Evolutionary conservation across 192 early-diverging fungal genomes (phyloP), one percentile per base, ranked within the genome.

Genomic region (Helicostylum pulchrum): DNA sequence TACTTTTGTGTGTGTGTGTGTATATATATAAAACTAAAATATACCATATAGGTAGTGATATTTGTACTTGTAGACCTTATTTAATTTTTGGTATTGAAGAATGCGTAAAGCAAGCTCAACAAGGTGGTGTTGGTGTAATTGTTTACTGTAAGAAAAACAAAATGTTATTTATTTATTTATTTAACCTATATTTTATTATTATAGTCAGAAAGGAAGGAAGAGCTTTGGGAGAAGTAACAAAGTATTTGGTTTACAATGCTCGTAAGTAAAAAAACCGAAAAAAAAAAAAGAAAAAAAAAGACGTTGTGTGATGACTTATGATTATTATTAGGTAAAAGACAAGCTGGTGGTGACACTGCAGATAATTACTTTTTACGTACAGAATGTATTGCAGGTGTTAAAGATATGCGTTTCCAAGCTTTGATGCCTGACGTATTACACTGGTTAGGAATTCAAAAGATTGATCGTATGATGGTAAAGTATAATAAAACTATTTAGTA

Each of bases 361-460:
- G 85, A 85, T 30, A 87, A 87, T 53, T 97, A 97, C 77, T 97
- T 97, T 71, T 70, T 87, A 61, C 83, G 93, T 44, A 97, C 90
- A 20, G 91, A 93, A 68, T 88, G 82, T 67, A 85, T 94, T 61
- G 93, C 93, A 21, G 92, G 93, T 45, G 91, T 94, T 42, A 93
- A 96, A 80, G 95, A 97, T 67, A 92, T 94, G 90, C 87, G 95
- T 2, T 97, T 95, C 89, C 95, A 97, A 63, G 93, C 95, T 0
- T 80, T 95, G 54, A 97, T 95, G 95, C 95, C 93, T 12, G 95
- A 97, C 69, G 92, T 94, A 5, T 78, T 97, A 73, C 95, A 97
- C 72, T 97, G 95, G 95, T 78, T 97, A 15, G 95, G 95, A 21
- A 91, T 97, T 61, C 82, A 84, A 61, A 93, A 92, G 71, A 97